Evolutionary conservation across 495 filamentous ascomycete species (phyloP).

Genomic region (Lepraria neglecta): DNA sequence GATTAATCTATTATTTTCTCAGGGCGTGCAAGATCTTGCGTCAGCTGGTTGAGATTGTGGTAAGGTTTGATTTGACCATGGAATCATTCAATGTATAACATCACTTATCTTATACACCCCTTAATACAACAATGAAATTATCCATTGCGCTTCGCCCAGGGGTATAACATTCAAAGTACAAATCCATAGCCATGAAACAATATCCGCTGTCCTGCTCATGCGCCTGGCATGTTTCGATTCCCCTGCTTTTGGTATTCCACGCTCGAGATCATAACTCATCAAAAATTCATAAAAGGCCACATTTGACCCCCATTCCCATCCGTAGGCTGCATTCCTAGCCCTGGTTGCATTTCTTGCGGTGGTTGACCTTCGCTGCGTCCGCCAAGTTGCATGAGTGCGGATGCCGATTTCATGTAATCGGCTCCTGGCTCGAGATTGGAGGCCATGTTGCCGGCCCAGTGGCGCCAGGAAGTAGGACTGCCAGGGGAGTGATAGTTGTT

Average conservation of each 20-base stretch:
- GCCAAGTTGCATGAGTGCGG: constrained; percentile 29
- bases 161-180: no score
- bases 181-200: background rate
- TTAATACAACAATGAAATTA: no score
- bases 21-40: no score
- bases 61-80: no score
- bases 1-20: no score
- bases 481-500: constrained; percentile 16
- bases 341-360: background rate
- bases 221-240: background rate
- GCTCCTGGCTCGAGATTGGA: constrained; percentile 20
- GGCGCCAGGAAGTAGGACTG: constrained; percentile 29
- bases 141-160: no score
- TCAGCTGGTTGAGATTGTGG: no score
- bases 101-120: no score
- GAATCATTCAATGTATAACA: no score
- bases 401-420: constrained; percentile 29
- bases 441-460: constrained; percentile 29
- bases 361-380: constrained; percentile 16
- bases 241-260: background rate
- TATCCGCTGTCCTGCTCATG: background rate
- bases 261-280: background rate
- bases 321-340: background rate
- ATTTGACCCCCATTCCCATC: constrained; percentile 2
- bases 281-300: constrained; percentile 16